A percentile compares a stretch with the other conserved stretches of the same genome.
Conservation (phyloP, 257 asterid species). For the Catharanthus roseus region DNA sequence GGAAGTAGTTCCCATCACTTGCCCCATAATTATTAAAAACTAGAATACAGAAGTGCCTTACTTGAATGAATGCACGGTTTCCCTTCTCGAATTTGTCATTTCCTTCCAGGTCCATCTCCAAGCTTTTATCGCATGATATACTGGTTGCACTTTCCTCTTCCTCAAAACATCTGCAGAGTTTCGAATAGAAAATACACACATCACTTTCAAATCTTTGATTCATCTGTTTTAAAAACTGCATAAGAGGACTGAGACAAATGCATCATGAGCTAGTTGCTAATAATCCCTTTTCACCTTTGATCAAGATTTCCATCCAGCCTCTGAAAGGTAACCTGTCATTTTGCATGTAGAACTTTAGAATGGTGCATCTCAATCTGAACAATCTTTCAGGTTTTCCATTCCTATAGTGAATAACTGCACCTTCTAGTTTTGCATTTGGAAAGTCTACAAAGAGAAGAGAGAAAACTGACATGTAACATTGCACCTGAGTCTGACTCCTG, state of each 20-base stretch:
- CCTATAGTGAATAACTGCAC: not conserved
- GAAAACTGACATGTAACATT: conserved; percentile 60
- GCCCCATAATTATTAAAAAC: not conserved
- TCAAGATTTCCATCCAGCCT: conserved; percentile 50
- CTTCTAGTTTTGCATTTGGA: conserved; percentile 1
- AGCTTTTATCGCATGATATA: conserved; percentile 30
- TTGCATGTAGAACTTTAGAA: not conserved
- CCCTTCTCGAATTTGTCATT: conserved; percentile 24
- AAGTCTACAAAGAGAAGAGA: conserved; percentile 18
- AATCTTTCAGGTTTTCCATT: not conserved
- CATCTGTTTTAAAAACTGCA: not conserved
- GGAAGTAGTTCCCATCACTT: not conserved
- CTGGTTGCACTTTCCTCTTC: conserved; percentile 39
- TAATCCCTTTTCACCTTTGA: conserved; percentile 53
- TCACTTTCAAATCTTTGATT: not conserved
- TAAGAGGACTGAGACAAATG: not conserved
- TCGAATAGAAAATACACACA: conserved; percentile 3
- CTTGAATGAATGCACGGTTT: conserved; percentile 43
- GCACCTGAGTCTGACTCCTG: conserved; percentile 79
- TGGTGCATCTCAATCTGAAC: not conserved
- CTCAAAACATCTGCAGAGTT: conserved; percentile 48
- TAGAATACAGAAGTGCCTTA: conserved; percentile 36
- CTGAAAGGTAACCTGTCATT: conserved; percentile 74
- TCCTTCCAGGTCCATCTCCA: conserved; percentile 36
- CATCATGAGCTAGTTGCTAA: conserved; percentile 13